phyloP scores from a whole-genome alignment of 495 filamentous ascomycete species.

The Trichoderma asperelloides region DNA sequence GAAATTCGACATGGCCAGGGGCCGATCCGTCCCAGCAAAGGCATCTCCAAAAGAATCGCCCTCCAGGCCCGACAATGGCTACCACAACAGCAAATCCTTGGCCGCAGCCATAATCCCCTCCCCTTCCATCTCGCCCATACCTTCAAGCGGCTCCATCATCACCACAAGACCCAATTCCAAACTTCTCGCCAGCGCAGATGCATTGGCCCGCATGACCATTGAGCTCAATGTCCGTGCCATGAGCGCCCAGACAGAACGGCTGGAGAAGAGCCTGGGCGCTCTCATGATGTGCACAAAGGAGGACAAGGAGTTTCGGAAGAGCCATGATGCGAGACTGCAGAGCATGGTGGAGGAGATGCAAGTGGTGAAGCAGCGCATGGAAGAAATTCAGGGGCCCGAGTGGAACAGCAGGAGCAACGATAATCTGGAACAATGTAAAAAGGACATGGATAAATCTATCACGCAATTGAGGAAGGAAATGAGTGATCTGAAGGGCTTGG shows the following conservation, averaged over 20 bases:
- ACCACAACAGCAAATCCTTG: not conserved
- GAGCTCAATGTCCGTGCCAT: constrained; percentile 6
- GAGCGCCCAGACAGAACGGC: not conserved
- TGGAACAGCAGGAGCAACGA: not conserved
- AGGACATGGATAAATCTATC: not conserved
- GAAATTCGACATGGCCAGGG: not conserved
- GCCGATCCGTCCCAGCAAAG: not conserved
- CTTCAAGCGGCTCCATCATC: not conserved
- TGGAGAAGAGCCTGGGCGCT: not conserved
- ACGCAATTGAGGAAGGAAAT: not conserved
- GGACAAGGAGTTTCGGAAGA: not conserved
- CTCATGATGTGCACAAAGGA: not conserved
- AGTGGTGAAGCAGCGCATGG: constrained; percentile 34
- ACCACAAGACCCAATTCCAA: not conserved
- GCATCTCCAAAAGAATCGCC: not conserved
- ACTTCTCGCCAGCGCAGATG: not conserved
- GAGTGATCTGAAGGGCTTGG: not conserved
- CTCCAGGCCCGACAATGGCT: not conserved
- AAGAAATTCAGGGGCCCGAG: not conserved
- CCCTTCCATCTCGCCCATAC: not conserved
- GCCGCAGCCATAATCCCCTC: not conserved
- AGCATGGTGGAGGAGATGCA: not conserved
- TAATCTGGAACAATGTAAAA: not conserved
- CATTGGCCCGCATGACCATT: not conserved
- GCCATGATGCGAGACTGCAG: not conserved